Evolutionary conservation across 345 rosid species (phyloP), one percentile per base, ranked within the genome.

Genomic region (Rhodamnia rubescens): DNA sequence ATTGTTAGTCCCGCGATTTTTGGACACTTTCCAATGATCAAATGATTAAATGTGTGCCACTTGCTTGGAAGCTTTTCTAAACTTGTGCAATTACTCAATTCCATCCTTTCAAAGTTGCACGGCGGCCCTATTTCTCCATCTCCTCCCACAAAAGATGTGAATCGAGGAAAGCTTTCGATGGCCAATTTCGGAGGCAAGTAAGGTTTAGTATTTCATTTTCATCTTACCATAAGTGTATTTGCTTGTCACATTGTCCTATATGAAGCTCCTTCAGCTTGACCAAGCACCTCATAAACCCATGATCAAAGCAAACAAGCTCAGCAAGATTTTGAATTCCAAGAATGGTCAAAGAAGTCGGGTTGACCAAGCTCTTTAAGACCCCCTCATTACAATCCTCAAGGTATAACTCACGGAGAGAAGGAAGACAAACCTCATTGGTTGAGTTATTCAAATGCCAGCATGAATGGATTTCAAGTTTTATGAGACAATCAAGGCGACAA

Each of bases 161-260:
- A 27, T 61, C 0, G 42, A 14, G 21, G 0, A 61, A 42, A 61
- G 0, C 0, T 14, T 14, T 29, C 0, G 0, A 61, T 29, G 1
- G 0, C 0, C 3, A 61, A 7, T 29, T 29, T 0, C 0, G 74
- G 21, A 61, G 74, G 22, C 74, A 27, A 15, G 2, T 29, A 1
- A 29, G 74, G 27, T 61, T 61, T 15, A 0, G 9, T 0, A 0
- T 27, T 29, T 61, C 74, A 14, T 61, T 0, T 27, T 2, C 42
- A 61, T 61, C 22, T 29, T 29, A 21, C 74, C 74, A 61, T 4
- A 61, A 14, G 74, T 0, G 7, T 3, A 2, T 29, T 61, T 29
- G 40, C 11, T 15, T 29, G 40, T 29, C 11, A 61, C 74, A 27
- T 0, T 0, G 0, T 29, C 0, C 5, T 61, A 61, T 61, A 7